Evolutionary conservation across 1,284 basidiomycete species (phyloP).

Genomic region (Leccinum subspadiceum): DNA sequence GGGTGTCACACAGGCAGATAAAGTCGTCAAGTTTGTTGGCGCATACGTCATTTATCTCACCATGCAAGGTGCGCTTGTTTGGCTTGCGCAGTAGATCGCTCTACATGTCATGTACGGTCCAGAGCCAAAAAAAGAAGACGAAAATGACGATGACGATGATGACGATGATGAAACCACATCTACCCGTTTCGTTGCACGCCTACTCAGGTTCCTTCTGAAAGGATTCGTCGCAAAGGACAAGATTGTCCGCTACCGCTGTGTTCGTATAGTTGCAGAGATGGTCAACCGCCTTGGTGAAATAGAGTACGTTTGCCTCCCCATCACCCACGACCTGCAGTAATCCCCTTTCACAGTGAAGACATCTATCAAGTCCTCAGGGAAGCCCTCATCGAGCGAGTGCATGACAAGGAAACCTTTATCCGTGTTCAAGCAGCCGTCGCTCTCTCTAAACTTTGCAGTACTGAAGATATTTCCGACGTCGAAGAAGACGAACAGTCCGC

Average conservation of each 20-base stretch:
- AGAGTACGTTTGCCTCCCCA: slow-evolving; percentile 52
- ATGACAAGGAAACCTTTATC: slow-evolving; percentile 84
- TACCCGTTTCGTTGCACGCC: slow-evolving; percentile 70
- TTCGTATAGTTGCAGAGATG: slow-evolving; percentile 79
- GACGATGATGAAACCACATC: slow-evolving; percentile 72
- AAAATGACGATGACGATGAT: slow-evolving; percentile 43
- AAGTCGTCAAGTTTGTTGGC: slow-evolving; percentile 83
- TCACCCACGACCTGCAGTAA: background rate
- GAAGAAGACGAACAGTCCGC: slow-evolving; percentile 66
- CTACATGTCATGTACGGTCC: background rate
- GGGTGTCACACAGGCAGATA: slow-evolving; percentile 76
- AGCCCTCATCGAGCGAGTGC: slow-evolving; percentile 73
- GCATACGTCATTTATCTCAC: slow-evolving; percentile 79
- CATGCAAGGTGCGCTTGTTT: slow-evolving; percentile 61
- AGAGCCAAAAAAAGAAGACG: slow-evolving; percentile 38
- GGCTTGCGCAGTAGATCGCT: background rate
- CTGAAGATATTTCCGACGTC: slow-evolving; percentile 70
- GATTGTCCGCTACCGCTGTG: slow-evolving; percentile 77
- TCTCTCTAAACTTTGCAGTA: slow-evolving; percentile 79
- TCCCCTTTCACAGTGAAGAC: slow-evolving; percentile 64
- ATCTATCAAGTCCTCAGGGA: slow-evolving; percentile 60
- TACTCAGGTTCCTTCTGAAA: slow-evolving; percentile 78
- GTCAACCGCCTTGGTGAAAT: slow-evolving; percentile 80
- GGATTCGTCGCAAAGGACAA: slow-evolving; percentile 93
- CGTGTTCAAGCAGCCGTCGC: slow-evolving; percentile 86